These are phyloP conservation scores for Blastocystis sp. DNA, from an alignment of 352 stramenopile species.

Conservation along the genomic window DNA sequence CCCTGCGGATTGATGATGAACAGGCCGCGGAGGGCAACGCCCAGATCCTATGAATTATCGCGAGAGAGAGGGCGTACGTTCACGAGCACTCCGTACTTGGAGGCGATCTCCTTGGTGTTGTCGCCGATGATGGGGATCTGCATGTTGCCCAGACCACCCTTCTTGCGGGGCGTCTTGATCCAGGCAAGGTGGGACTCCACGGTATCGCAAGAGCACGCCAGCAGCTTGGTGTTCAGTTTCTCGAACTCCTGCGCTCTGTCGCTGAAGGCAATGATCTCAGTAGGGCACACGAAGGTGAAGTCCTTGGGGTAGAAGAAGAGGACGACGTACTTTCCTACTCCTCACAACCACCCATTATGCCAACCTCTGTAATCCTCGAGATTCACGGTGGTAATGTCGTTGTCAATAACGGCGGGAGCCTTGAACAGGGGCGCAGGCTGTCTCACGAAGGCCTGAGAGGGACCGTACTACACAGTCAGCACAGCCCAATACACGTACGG, in stretches of 20 bases:
- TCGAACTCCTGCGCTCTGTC: conserved; percentile 80
- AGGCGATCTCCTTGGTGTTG: conserved; percentile 80
- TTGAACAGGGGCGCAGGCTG: conserved; percentile 78
- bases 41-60: conserved; percentile 68
- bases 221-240: conserved; percentile 78
- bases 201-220: conserved; percentile 80
- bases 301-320: conserved; percentile 87
- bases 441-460: conserved; percentile 73
- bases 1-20: conserved; percentile 86
- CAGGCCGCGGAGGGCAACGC: conserved; percentile 80
- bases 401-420: conserved; percentile 78
- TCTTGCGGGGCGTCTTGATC: conserved; percentile 83
- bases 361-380: conserved; percentile 79
- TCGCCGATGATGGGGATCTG: conserved; percentile 85
- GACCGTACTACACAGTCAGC: conserved; percentile 30
- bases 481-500: not conserved
- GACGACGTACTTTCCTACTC: conserved; percentile 80
- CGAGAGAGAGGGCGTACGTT: conserved; percentile 72
- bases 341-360: not conserved
- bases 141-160: conserved; percentile 83
- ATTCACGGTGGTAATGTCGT: conserved; percentile 80
- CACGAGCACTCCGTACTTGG: conserved; percentile 82
- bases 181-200: conserved; percentile 83
- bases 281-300: conserved; percentile 86
- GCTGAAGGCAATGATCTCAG: conserved; percentile 84